These are phyloP conservation scores for Globisporangium spinosum DNA, from an alignment of 352 stramenopile species.

Conservation along the genomic window DNA sequence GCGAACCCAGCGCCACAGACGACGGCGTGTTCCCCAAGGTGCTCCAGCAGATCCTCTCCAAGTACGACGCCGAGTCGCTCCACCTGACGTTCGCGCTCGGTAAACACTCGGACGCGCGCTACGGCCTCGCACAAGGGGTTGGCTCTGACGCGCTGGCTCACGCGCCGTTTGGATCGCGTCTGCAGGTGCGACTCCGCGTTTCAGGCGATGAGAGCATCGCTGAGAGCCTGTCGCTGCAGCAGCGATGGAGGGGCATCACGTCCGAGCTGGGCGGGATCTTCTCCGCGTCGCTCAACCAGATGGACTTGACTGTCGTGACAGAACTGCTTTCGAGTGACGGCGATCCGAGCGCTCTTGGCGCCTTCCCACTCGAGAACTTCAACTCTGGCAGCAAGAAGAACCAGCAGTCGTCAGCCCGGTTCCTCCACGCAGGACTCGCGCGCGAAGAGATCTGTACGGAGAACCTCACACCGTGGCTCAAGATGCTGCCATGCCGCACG, in stretches of 20 bases:
- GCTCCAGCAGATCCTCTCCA: constrained; percentile 65
- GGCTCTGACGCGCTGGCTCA: constrained; percentile 21
- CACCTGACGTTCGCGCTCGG: constrained; percentile 70
- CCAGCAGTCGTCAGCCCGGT: constrained; percentile 9
- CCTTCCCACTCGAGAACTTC: constrained; percentile 1
- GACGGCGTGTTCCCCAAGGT: constrained; percentile 40
- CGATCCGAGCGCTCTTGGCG: constrained; percentile 21
- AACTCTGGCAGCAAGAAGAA: neutral
- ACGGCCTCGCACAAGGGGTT: constrained; percentile 26
- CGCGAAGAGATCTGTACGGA: constrained; percentile 86
- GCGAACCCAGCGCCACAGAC: constrained; percentile 15
- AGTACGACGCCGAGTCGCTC: constrained; percentile 65
- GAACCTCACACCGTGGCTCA: constrained; percentile 87
- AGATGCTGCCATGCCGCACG: constrained; percentile 78
- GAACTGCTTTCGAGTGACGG: constrained; percentile 14
- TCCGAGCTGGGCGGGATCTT: constrained; percentile 75
- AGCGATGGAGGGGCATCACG: constrained; percentile 68
- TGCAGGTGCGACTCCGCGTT: constrained; percentile 51
- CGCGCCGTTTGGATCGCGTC: constrained; percentile 57
- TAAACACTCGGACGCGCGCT: constrained; percentile 45
- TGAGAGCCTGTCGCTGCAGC: constrained; percentile 12
- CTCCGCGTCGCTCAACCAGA: constrained; percentile 80
- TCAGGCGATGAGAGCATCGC: constrained; percentile 8
- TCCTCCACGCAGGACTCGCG: constrained; percentile 63
- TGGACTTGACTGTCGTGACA: constrained; percentile 52